These are phyloP conservation scores for Pseudonectria foliicola DNA, from an alignment of 2,329 filamentous ascomycete genomes.

Conservation along the genomic window DNA sequence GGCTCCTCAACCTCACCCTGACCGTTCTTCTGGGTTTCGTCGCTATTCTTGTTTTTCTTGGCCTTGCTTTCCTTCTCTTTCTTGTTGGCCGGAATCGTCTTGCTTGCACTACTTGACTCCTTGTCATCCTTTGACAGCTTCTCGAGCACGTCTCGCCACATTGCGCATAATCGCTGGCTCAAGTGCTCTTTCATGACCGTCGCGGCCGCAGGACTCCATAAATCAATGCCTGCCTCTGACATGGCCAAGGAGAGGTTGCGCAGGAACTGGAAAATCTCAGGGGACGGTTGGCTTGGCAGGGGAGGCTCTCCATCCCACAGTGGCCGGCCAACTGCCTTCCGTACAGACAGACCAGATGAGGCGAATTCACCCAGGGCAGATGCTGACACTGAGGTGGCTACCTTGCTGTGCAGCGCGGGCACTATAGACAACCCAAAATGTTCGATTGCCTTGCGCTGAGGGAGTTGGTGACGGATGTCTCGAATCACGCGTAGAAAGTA, in stretches of 20 bases:
- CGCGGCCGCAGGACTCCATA: constrained; percentile 72
- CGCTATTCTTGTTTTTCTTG: constrained; percentile 5
- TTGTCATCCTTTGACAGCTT: constrained; percentile 12
- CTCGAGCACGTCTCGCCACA: constrained; percentile 41
- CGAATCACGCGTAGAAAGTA: constrained; percentile 69
- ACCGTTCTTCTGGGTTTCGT: constrained; percentile 2
- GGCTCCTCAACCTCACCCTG: constrained; percentile 8
- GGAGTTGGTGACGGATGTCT: constrained; percentile 62
- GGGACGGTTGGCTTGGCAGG: constrained; percentile 72
- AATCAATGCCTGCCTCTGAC: constrained; percentile 62
- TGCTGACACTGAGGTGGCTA: constrained; percentile 48
- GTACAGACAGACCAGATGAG: constrained; percentile 34
- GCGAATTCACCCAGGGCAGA: constrained; percentile 43
- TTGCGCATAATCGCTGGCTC: constrained; percentile 39
- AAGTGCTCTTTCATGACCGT: constrained; percentile 53
- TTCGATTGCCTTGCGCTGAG: constrained; percentile 42
- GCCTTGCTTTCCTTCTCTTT: constrained; percentile 9
- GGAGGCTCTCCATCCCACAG: constrained; percentile 77
- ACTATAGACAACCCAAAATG: constrained; percentile 56
- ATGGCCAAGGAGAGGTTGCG: constrained; percentile 59
- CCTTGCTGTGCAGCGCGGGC: constrained; percentile 53
- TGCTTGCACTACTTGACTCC: too few species aligned
- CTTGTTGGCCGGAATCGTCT: too few species aligned
- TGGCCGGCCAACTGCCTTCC: constrained; percentile 50
- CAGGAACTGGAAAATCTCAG: constrained; percentile 65